Evolutionary conservation across 441 rosid genomes (phyloP), one percentile per base, ranked within the genome.

Genomic region (Pelargonium citronellum): DNA sequence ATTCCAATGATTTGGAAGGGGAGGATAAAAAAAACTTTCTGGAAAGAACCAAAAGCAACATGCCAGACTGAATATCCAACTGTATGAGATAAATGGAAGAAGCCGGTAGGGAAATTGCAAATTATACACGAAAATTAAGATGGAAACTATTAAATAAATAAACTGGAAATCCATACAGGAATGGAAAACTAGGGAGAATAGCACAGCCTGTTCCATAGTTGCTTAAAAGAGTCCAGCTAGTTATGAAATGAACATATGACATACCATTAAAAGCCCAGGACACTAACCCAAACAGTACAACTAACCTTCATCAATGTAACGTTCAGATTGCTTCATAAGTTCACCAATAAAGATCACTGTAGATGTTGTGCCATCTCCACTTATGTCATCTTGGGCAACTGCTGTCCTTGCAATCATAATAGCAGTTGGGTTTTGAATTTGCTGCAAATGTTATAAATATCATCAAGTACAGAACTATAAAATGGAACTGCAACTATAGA

Each of bases 341-440:
- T 95, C 99, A 16, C 99, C 96, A 66, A 91, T 95, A 80, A 95
- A 95, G 67, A 95, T 81, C 4, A 95, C 97, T 69, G 97, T 90
- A 53, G 97, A 89, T 51, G 99, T 95, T 12, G 97, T 95, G 75
- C 99, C 97, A 78, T 95, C 99, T 37, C 99, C 97, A 65, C 94
- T 94, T 5, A 86, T 87, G 74, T 91, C 96, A 79, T 94, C 99
- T 78, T 94, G 96, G 0, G 97, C 96, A 83, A 94, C 96, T 71
- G 97, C 96, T 7, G 97, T 90, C 83, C 99, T 89, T 0, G 95
- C 99, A 78, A 91, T 94, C 99, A 94, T 91, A 58, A 94, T 87
- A 20, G 96, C 96, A 0, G 97, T 91, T n/a, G 97, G 96, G 67
- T 87, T 94, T 84, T 94, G 99, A 74, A 94, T 94, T 94, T 94